Conservation (phyloP, 2,329 filamentous ascomycete genomes). For the Diaporthe batatas region DNA sequence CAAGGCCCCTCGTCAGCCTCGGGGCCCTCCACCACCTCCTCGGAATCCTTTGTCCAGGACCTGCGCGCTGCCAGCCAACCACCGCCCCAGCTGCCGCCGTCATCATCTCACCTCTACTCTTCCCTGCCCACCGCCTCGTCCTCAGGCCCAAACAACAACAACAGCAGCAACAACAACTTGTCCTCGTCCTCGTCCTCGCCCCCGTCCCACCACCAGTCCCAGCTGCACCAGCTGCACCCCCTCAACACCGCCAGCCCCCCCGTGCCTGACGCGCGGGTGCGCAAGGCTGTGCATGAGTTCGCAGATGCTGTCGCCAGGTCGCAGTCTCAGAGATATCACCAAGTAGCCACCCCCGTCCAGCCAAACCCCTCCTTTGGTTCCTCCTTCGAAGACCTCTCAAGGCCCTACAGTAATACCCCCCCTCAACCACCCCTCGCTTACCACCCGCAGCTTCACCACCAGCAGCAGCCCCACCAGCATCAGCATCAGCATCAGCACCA, state of each 20-base stretch:
- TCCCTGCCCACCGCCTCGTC: conserved; percentile 42
- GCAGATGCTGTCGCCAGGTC: conserved; percentile 63
- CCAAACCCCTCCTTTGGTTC: conserved; percentile 43
- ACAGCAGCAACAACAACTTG: not conserved
- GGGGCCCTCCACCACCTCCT: conserved; percentile 51
- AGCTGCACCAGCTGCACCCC: conserved; percentile 43
- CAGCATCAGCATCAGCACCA: conserved; percentile 50
- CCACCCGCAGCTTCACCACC: conserved; percentile 40
- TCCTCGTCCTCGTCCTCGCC: not conserved
- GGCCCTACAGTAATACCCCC: conserved; percentile 2
- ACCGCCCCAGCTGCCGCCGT: conserved; percentile 40
- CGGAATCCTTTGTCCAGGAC: conserved; percentile 46
- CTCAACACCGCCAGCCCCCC: conserved; percentile 45
- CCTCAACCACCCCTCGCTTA: conserved; percentile 37
- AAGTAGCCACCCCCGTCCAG: conserved; percentile 42
- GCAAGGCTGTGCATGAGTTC: conserved; percentile 57
- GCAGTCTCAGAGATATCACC: conserved; percentile 65
- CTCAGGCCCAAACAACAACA: conserved; percentile 28
- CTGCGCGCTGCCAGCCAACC: conserved; percentile 40
- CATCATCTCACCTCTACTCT: conserved; percentile 45
- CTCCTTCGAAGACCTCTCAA: conserved; percentile 40
- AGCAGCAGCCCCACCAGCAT: conserved; percentile 42
- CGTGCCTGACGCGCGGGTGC: conserved; percentile 53
- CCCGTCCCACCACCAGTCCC: conserved; percentile 32
- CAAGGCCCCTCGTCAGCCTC: conserved; percentile 46